Conservation (phyloP, 257 asterid genomes). For the Anisodus tanguticus region DNA sequence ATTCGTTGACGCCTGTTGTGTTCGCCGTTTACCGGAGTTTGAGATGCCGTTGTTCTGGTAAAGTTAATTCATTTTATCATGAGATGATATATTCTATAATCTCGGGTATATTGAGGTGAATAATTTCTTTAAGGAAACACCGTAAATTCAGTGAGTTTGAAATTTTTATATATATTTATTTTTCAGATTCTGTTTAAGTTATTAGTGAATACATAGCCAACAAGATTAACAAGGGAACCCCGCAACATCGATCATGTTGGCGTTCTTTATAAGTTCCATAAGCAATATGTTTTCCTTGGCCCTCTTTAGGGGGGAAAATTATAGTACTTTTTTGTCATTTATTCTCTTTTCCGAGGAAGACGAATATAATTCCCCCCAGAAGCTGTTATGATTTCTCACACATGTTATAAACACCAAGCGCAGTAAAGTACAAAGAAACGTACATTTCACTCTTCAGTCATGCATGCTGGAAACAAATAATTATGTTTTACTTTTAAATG, state of each 20-base stretch:
- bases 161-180: too few relatives aligned
- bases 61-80: too few relatives aligned
- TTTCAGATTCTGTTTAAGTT: too few relatives aligned
- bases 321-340: too few relatives aligned
- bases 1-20: too few relatives aligned
- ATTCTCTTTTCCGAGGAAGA: not conserved
- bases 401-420: not conserved
- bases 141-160: too few relatives aligned
- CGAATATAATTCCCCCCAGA: not conserved
- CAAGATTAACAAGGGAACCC: not conserved
- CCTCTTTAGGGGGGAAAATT: not conserved
- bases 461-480: not conserved
- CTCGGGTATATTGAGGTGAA: too few relatives aligned
- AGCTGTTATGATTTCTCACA: conserved; percentile 8
- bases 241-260: not conserved
- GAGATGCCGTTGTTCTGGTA: too few relatives aligned
- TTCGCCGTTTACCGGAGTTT: too few relatives aligned
- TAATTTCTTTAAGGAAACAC: too few relatives aligned
- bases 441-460: not conserved
- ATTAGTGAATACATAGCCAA: too few relatives aligned
- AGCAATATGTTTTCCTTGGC: not conserved
- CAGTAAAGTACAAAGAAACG: not conserved
- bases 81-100: too few relatives aligned
- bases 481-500: not conserved
- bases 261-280: not conserved